These are phyloP conservation scores for Amanita fuliginea DNA, from an alignment of 768 basidiomycete species.

Conservation along the genomic window DNA sequence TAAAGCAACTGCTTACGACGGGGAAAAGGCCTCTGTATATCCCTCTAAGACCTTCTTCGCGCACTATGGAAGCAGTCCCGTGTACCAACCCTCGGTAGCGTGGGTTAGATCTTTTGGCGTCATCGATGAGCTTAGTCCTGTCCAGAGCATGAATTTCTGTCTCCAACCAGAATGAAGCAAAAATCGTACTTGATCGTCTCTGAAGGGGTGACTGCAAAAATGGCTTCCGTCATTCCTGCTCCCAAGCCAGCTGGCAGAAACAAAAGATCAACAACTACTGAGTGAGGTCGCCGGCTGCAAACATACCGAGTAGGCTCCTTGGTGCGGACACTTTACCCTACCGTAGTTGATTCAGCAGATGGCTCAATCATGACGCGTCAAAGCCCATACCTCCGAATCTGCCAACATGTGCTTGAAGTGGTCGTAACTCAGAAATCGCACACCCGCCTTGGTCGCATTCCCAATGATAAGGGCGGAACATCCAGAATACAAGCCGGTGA, in stretches of 20 bases:
- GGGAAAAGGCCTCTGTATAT: slow-evolving; percentile 90
- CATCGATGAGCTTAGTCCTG: slow-evolving; percentile 96
- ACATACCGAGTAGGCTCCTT: slow-evolving; percentile 65
- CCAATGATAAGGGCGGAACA: slow-evolving; percentile 84
- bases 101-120: slow-evolving; percentile 76
- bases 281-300: not conserved
- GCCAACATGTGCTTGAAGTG: slow-evolving; percentile 78
- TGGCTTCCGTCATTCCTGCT: slow-evolving; percentile 86
- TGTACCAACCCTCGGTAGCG: slow-evolving; percentile 82
- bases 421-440: slow-evolving; percentile 92
- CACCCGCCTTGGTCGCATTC: slow-evolving; percentile 90
- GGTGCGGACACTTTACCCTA: slow-evolving; percentile 93
- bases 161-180: not conserved
- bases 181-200: slow-evolving; percentile 90
- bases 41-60: slow-evolving; percentile 75
- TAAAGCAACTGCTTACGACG: slow-evolving; percentile 47
- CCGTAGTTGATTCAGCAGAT: slow-evolving; percentile 1
- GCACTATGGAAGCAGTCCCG: slow-evolving; percentile 70
- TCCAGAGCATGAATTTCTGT: not conserved
- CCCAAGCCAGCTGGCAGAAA: slow-evolving; percentile 54
- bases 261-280: not conserved
- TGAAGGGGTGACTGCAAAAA: slow-evolving; percentile 93
- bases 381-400: slow-evolving; percentile 58
- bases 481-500: slow-evolving; percentile 87
- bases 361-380: not conserved